Base-by-base conservation (phyloP, 176 grass and related monocot species). In the Secale cereale region DNA sequence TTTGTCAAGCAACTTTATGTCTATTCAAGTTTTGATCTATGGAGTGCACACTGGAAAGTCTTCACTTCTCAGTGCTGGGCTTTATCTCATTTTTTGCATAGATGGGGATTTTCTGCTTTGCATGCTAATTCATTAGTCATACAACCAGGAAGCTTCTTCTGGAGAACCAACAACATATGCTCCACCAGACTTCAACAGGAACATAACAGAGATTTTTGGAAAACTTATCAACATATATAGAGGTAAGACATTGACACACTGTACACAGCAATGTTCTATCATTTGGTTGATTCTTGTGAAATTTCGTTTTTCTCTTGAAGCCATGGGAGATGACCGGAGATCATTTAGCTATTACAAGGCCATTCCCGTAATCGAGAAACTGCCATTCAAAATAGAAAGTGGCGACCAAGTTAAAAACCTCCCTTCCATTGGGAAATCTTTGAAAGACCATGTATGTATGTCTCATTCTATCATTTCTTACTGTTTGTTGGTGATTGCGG, bases 301-400 rank as follows among this genome's bases (percentile, higher is more conserved):
- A 50, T 61, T 35, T 54, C 66, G 22, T 61, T 70, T 78, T 87
- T 22, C 9, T 37, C 27, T 33, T 84, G 56, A 88, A 98, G 96
- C 93, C 32, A 78, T 98, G 60, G 96, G 96, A 91, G 96, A 98
- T 76, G 96, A 98, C 78, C 86, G 91, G 40, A 92, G 96, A 87
- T 98, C 93, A 36, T 95, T 98, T 89, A 98, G 93, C 86, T 98
- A 98, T 80, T 92, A 98, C 89, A 98, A 98, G 74, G 93, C 96
- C 62, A 98, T 95, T 81, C 91, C 83, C 8, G 89, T 94, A 25
- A 94, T 98, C 76, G 96, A 98, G 81, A 98, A 98, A 83, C 84
- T 98, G 26, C 78, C 91, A 60, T 98, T 94, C 85, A 94, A 90
- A 89, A 92, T 98, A 85, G 91, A 91, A 82, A 98, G 86, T 89